A percentile compares a stretch with the other conserved stretches of the same genome.
These are phyloP conservation scores for Boletus reticulatus DNA, from an alignment of 768 basidiomycete species.

Conservation along the genomic window DNA sequence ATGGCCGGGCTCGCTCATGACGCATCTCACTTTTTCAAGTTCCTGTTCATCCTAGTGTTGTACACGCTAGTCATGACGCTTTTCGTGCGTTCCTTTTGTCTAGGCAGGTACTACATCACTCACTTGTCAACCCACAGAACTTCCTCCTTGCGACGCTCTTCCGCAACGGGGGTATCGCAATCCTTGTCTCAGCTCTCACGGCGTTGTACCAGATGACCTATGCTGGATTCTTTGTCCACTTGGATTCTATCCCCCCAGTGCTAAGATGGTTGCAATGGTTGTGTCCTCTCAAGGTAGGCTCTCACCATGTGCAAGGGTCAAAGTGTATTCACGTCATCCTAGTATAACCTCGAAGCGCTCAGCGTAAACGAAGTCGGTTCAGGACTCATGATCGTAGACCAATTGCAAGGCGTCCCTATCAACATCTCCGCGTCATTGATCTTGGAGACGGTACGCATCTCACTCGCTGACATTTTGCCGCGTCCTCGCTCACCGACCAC, in stretches of 20 bases:
- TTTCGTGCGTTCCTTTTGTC: constrained; percentile 51
- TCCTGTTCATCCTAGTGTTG: constrained; percentile 82
- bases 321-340: background rate
- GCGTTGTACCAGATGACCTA: constrained; percentile 84
- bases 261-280: constrained; percentile 94
- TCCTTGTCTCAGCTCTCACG: constrained; percentile 76
- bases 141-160: constrained; percentile 86
- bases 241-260: constrained; percentile 81
- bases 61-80: constrained; percentile 85
- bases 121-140: constrained; percentile 50
- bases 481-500: background rate
- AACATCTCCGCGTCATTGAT: constrained; percentile 78
- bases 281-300: constrained; percentile 64
- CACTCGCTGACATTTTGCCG: background rate
- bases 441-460: constrained; percentile 68
- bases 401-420: constrained; percentile 78
- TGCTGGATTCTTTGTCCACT: constrained; percentile 92
- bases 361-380: constrained; percentile 90
- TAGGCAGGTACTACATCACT: background rate
- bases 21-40: constrained; percentile 91
- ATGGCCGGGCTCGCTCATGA: constrained; percentile 87
- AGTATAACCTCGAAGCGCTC: constrained; percentile 77
- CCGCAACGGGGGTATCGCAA: constrained; percentile 86
- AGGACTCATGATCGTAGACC: constrained; percentile 81
- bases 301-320: background rate